Evolutionary conservation across 2,329 filamentous ascomycete species (phyloP), one percentile per base, ranked within the genome.

Genomic region (Paecilomyces fulvus): DNA sequence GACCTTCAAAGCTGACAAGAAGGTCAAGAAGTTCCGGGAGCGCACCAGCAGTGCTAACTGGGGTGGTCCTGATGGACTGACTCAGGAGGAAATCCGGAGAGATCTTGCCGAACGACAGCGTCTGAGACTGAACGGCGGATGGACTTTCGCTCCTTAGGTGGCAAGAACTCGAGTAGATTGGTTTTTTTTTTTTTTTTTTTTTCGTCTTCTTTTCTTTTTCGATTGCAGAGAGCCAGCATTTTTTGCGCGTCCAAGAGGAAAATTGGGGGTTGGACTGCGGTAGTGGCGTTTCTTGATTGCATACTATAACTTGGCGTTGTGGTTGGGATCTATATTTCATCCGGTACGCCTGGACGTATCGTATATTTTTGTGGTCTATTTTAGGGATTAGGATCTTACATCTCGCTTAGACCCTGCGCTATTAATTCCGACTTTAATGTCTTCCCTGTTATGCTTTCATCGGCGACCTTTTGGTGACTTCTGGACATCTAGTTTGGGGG

Each of bases 21-120:
- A 92, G 61, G 85, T 89, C 71, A 89, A 89, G 77, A 89, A 90
- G 68, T 97, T 96, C 80, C 84, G 95, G 17, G 86, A 89, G 53
- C 83, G 94, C 56, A 96, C 92, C 4, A 95, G 90, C 64, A 96
- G 90, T 73, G 95, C 95, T 33, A 95, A 96, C 75, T 99, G 94
- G 94, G 87, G 83, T 67, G 74, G 89, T 55, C 79, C 87, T 2
- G 95, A 99, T 71, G 79, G 81, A 49, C 79, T 99, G 64, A 96
- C 92, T 0, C 87, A 92, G 62, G 92, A 95, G 58, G 92, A 96
- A 67, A 89, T 95, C 66, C 78, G 83, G 55, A 88, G 84, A 68
- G 92, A 96, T 74, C 76, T 88, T 64, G 86, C 88, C 59, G 88
- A 88, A 56, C 81, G 92, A 59, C 89, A 95, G 72, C 83, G 86